Conservation (phyloP, 805 yeast species). For the Hanseniaspora nectarophila region DNA sequence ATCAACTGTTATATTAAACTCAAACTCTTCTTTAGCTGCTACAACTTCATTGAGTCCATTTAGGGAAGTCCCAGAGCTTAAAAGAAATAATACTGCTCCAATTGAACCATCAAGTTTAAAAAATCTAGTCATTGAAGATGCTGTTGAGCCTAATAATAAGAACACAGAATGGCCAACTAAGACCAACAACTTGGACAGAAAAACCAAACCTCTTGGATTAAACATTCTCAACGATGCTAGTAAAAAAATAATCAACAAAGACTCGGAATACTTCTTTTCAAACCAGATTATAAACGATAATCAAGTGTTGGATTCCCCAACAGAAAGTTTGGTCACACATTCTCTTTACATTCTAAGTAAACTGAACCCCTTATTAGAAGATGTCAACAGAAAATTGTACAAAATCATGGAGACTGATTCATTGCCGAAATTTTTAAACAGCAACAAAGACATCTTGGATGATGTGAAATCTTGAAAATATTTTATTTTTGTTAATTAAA, state of each 20-base stretch:
- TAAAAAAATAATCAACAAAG: neutral
- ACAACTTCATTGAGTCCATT: neutral
- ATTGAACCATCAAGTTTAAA: neutral
- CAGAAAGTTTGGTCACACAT: constrained; percentile 26
- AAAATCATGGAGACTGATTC: constrained; percentile 62
- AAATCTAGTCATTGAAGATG: neutral
- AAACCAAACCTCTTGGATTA: neutral
- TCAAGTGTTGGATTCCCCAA: constrained; percentile 23
- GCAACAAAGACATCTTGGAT: neutral
- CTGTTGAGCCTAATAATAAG: neutral
- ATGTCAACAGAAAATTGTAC: constrained; percentile 39
- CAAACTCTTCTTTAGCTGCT: constrained; percentile 28
- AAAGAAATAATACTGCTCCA: neutral
- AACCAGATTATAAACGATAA: neutral
- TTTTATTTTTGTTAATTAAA: too few relatives aligned
- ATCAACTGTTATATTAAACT: constrained; percentile 31
- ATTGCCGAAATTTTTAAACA: constrained; percentile 48
- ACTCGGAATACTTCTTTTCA: neutral
- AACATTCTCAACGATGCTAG: neutral
- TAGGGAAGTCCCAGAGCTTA: neutral
- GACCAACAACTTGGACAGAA: neutral
- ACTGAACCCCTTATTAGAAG: constrained; percentile 36
- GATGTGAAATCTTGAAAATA: constrained; percentile 23
- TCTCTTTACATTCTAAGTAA: constrained; percentile 30
- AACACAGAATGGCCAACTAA: neutral